Percentiles rank a stretch among this genome's conserved stretches.
Conservation (phyloP, 2,329 filamentous ascomycete species). For the Tothia fuscella region DNA sequence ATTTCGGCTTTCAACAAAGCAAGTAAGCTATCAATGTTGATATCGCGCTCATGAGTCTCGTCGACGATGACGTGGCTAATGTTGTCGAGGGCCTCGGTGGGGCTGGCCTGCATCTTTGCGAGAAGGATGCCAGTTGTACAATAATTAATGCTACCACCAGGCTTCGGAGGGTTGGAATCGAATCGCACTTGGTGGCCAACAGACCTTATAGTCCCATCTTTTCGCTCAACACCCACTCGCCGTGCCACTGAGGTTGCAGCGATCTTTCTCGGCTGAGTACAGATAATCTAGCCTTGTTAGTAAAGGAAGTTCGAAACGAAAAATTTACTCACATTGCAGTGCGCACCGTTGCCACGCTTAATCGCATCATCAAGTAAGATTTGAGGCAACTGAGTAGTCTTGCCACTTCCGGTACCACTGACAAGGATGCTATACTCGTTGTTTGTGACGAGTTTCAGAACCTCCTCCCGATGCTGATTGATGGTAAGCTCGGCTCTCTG, state of each 20-base stretch:
- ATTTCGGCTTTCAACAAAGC: constrained; percentile 33
- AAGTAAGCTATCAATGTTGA: constrained; percentile 35
- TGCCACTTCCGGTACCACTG: constrained; percentile 35
- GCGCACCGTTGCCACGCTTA: constrained; percentile 23
- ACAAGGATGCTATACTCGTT: constrained; percentile 34
- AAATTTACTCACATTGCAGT: too few relatives aligned
- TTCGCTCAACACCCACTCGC: constrained; percentile 35
- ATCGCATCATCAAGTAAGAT: constrained; percentile 40
- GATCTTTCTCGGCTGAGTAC: constrained; percentile 38
- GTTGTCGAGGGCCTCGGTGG: constrained; percentile 27
- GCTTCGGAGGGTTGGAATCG: constrained; percentile 14
- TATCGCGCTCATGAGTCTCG: constrained; percentile 38
- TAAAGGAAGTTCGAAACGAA: too few relatives aligned
- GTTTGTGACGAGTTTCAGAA: constrained; percentile 29
- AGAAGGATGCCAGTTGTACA: constrained; percentile 39
- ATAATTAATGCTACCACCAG: constrained; percentile 38
- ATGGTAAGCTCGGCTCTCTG: constrained; percentile 25
- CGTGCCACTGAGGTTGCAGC: constrained; percentile 36
- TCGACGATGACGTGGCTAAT: constrained; percentile 39
- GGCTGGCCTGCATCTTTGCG: constrained; percentile 30
- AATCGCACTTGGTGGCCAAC: constrained; percentile 23
- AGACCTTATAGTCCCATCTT: constrained; percentile 26
- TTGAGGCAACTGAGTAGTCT: constrained; percentile 41
- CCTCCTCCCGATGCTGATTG: constrained; percentile 23
- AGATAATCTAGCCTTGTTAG: too few relatives aligned